A percentile compares a stretch with the other conserved stretches of the same genome.
Evolutionary conservation across 2,329 filamentous ascomycete species (phyloP).

Genomic region (Knufia petricola): DNA sequence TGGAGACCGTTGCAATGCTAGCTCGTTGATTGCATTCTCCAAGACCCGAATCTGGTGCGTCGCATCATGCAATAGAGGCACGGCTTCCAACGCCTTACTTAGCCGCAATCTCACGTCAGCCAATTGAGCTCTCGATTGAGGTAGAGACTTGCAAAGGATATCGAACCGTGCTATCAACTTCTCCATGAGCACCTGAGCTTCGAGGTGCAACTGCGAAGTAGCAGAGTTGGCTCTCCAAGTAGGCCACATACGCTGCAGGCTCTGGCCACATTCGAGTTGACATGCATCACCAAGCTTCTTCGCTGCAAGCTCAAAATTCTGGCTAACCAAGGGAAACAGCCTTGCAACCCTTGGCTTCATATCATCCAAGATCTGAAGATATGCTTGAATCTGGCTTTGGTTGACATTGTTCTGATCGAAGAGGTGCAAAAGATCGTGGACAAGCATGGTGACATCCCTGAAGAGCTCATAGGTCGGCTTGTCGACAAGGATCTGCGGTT

Average conservation of each 20-base stretch:
- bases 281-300: constrained; percentile 13
- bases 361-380: constrained; percentile 36
- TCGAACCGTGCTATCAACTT: constrained; percentile 39
- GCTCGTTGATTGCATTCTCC: constrained; percentile 3
- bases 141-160: constrained; percentile 22
- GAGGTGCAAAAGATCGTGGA: constrained; percentile 41
- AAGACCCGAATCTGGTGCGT: not conserved
- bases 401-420: constrained; percentile 37
- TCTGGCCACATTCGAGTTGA: constrained; percentile 27
- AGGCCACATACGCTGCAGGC: constrained; percentile 21
- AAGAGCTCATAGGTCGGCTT: constrained; percentile 20
- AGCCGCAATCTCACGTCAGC: constrained; percentile 21
- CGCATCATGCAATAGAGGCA: constrained; percentile 28
- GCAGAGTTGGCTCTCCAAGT: constrained; percentile 18
- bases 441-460: constrained; percentile 29
- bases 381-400: constrained; percentile 46
- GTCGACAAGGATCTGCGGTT: not conserved
- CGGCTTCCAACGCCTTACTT: constrained; percentile 30
- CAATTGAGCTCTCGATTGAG: constrained; percentile 30
- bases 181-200: constrained; percentile 35
- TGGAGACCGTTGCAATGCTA: not conserved
- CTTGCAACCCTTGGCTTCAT: constrained; percentile 28
- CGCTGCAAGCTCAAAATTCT: constrained; percentile 47
- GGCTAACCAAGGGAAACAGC: constrained; percentile 54
- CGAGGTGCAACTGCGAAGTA: constrained; percentile 25